A percentile compares a stretch with the other conserved stretches of the same genome.
These are phyloP conservation scores for Globisporangium solare DNA, from an alignment of 352 stramenopile species.

Conservation along the genomic window DNA sequence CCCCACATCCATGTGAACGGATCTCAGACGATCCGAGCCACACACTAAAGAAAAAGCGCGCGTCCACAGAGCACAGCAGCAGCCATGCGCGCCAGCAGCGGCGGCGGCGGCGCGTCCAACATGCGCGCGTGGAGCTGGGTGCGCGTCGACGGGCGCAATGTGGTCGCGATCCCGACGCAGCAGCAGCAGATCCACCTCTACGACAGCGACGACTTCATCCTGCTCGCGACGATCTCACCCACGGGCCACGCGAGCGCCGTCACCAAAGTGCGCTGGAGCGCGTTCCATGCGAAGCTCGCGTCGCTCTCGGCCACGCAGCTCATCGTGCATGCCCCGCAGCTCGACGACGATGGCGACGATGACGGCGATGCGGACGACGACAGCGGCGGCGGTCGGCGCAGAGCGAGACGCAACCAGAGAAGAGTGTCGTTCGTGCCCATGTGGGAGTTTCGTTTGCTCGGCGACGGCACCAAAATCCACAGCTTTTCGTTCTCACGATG, in stretches of 20 bases:
- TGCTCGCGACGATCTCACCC: conserved; percentile 52
- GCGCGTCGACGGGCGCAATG: conserved; percentile 76
- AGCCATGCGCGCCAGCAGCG: too few species aligned
- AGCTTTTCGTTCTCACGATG: conserved; percentile 63
- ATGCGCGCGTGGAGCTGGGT: conserved; percentile 77
- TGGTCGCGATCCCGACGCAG: conserved; percentile 64
- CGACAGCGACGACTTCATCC: conserved; percentile 83
- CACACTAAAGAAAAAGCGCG: too few species aligned
- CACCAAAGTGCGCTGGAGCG: conserved; percentile 66
- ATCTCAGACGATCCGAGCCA: too few species aligned
- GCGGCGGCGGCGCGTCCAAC: conserved; percentile 9
- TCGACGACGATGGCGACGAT: conserved; percentile 18
- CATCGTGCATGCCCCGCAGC: conserved; percentile 60
- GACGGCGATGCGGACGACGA: conserved; percentile 1
- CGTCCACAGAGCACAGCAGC: too few species aligned
- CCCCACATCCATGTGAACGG: background rate
- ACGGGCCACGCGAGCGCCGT: conserved; percentile 56
- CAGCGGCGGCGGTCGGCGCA: too few species aligned
- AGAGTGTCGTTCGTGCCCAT: conserved; percentile 41
- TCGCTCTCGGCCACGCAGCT: conserved; percentile 63
- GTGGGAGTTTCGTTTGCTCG: conserved; percentile 38
- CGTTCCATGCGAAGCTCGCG: conserved; percentile 69
- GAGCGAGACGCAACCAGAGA: background rate
- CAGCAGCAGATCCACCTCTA: conserved; percentile 69
- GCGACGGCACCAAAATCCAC: conserved; percentile 21